phyloP scores from a whole-genome alignment of 495 filamentous ascomycete genomes.

The Achaetomiella virescens region DNA sequence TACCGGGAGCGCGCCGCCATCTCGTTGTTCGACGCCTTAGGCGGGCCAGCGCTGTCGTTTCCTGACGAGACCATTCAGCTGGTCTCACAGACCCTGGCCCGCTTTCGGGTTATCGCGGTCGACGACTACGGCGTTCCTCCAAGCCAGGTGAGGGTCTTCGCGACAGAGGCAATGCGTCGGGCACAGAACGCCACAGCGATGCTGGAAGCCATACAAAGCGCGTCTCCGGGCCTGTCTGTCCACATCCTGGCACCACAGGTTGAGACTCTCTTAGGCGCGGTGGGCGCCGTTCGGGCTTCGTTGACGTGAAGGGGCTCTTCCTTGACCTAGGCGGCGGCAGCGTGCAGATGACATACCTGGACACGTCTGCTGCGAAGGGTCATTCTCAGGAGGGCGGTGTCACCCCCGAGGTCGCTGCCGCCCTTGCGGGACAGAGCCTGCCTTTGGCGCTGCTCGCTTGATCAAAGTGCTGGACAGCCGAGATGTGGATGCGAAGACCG shows the following conservation, averaged over 20 bases:
- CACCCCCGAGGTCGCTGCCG: slow-evolving; percentile 42
- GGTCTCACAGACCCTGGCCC: slow-evolving; percentile 58
- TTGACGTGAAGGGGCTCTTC: slow-evolving; percentile 55
- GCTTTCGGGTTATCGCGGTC: slow-evolving; percentile 68
- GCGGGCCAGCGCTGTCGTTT: slow-evolving; percentile 49
- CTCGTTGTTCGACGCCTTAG: slow-evolving; percentile 85
- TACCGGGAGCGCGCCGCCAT: slow-evolving; percentile 74
- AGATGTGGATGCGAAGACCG: slow-evolving; percentile 35
- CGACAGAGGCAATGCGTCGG: slow-evolving; percentile 82
- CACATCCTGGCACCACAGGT: slow-evolving; percentile 69
- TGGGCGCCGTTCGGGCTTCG: slow-evolving; percentile 78
- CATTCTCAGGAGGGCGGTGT: slow-evolving; percentile 42
- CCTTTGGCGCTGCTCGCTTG: slow-evolving; percentile 86
- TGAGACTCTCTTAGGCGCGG: slow-evolving; percentile 74
- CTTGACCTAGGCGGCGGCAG: slow-evolving; percentile 90
- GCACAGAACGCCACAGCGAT: slow-evolving; percentile 69
- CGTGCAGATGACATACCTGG: slow-evolving; percentile 82
- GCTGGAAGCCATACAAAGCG: slow-evolving; percentile 52
- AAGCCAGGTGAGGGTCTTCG: slow-evolving; percentile 63
- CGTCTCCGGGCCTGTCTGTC: slow-evolving; percentile 56
- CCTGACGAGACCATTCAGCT: slow-evolving; percentile 53
- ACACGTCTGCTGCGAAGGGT: slow-evolving; percentile 40
- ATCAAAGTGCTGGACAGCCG: slow-evolving; percentile 51
- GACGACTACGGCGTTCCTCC: slow-evolving; percentile 56
- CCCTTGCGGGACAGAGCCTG: slow-evolving; percentile 47